Base-by-base conservation (phyloP, 2,329 filamentous ascomycete species). In the Aspergillus spinulosporus region DNA sequence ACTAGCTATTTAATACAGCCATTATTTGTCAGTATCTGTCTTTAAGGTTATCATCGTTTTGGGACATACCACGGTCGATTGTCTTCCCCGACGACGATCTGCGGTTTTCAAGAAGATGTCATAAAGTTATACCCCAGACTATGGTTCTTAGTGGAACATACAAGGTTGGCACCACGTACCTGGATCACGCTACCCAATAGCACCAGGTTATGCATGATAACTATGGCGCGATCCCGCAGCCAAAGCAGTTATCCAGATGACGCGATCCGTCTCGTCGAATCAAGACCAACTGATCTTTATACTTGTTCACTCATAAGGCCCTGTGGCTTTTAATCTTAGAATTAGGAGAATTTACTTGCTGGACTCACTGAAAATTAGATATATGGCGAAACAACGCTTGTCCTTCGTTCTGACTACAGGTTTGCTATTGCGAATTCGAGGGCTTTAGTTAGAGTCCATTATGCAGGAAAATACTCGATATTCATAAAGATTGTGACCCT, bases 181-280 rank as follows among this genome's bases (percentile, higher is more conserved):
- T 52, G 39, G 28, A 37, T 39, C 32, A 11, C 44, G 31, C 31
- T 52, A 42, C 21, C 50, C 50, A 52, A 52, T 47, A 32, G 45
- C 21, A 47, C 21, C 12, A 12, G 37, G 28, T 21, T 26, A 15
- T 31, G 4, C 37, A 26, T n/a, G 5, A 9, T 15, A n/a, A 39
- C n/a, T 29, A 52, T 52, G 43, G 43, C 50, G 50, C 50, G 42
- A 52, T 47, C 50, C 50, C 50, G 50, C 43, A 34, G 43, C 43
- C 3, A 15, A 45, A 52, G 21, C 8, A 43, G 40, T 44, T 31
- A 44, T 44, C 29, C 40, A 49, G 9, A 32, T 46, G n/a, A 12
- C 42, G 42, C 42, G 26, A 44, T 28, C 15, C 28, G 9, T 37
- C n/a, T 37, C n/a, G 34, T 37, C 34, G 11, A 37, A 37, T 37